These are phyloP conservation scores for Albizia julibrissin DNA, from an alignment of 306 rosid genomes.

Conservation along the genomic window DNA sequence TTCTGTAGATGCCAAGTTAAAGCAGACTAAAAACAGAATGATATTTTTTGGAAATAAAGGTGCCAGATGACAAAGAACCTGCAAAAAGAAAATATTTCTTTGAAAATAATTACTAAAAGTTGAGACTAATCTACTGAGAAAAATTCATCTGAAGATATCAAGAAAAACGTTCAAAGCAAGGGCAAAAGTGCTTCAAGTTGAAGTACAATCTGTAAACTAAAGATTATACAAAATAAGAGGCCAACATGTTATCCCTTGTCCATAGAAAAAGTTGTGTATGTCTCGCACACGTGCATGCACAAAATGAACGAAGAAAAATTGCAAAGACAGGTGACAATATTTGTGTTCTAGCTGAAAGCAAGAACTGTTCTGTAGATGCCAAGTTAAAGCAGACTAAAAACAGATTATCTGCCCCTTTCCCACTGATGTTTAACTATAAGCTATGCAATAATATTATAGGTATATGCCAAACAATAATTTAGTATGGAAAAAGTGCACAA, in stretches of 20 bases:
- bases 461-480: slow-evolving; percentile 22
- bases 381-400: slow-evolving; percentile 14
- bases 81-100: slow-evolving; percentile 33
- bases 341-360: slow-evolving; percentile 26
- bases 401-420: slow-evolving; percentile 14
- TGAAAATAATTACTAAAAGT: slow-evolving; percentile 25
- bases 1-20: slow-evolving; percentile 18
- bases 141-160: slow-evolving; percentile 20
- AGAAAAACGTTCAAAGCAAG: slow-evolving; percentile 19
- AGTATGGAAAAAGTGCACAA: background rate
- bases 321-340: background rate
- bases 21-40: slow-evolving; percentile 51
- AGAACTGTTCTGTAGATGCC: slow-evolving; percentile 19
- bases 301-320: slow-evolving; percentile 17
- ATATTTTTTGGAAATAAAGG: slow-evolving; percentile 89
- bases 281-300: background rate
- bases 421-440: background rate
- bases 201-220: background rate
- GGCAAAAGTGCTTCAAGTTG: slow-evolving; percentile 18
- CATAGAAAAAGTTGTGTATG: background rate
- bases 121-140: slow-evolving; percentile 1
- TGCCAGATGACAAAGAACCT: slow-evolving; percentile 88
- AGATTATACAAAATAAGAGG: background rate
- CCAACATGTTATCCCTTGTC: background rate
- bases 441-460: slow-evolving; percentile 17